A percentile compares a stretch with the other conserved stretches of the same genome.
phyloP scores from a whole-genome alignment of 208 protist species.

The Vickermania ingenoplastis region DNA sequence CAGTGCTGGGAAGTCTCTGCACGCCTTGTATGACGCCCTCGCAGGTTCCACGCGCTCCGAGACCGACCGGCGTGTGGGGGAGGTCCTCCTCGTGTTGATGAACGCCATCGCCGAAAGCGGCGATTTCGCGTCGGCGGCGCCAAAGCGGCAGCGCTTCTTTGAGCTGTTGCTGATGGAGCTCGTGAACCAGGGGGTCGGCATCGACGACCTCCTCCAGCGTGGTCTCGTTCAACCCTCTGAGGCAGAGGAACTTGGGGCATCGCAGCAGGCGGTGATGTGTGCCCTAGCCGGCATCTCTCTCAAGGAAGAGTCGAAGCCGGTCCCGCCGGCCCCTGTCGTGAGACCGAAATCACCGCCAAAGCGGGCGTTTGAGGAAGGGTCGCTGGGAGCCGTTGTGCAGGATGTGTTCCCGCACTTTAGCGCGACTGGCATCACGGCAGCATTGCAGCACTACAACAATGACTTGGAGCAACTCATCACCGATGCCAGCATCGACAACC shows the following conservation, averaged over 20 bases:
- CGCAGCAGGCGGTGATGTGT: conserved; percentile 37
- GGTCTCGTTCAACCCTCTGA: conserved; percentile 50
- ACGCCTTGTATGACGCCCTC: conserved; percentile 29
- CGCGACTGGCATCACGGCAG: conserved; percentile 31
- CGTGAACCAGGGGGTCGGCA: conserved; percentile 62
- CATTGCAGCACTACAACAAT: conserved; percentile 74
- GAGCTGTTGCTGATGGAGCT: conserved; percentile 68
- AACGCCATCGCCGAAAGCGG: conserved; percentile 51
- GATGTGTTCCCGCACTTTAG: conserved; percentile 78
- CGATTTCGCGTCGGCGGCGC: conserved; percentile 52
- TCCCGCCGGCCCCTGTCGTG: not conserved
- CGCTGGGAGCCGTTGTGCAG: conserved; percentile 59
- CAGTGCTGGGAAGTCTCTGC: conserved; percentile 9
- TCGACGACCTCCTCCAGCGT: conserved; percentile 47
- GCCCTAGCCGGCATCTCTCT: conserved; percentile 29
- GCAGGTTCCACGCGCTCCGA: conserved; percentile 6
- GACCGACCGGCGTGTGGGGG: conserved; percentile 32
- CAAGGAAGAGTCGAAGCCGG: not conserved
- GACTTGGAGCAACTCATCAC: conserved; percentile 86
- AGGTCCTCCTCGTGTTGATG: conserved; percentile 40
- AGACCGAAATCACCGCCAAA: not conserved
- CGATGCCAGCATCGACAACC: conserved; percentile 76
- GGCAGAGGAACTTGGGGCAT: conserved; percentile 57
- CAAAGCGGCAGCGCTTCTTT: conserved; percentile 49
- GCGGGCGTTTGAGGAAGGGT: conserved; percentile 13